Conservation (phyloP, 1,284 basidiomycete genomes). For the Microbotryum intermedium region DNA sequence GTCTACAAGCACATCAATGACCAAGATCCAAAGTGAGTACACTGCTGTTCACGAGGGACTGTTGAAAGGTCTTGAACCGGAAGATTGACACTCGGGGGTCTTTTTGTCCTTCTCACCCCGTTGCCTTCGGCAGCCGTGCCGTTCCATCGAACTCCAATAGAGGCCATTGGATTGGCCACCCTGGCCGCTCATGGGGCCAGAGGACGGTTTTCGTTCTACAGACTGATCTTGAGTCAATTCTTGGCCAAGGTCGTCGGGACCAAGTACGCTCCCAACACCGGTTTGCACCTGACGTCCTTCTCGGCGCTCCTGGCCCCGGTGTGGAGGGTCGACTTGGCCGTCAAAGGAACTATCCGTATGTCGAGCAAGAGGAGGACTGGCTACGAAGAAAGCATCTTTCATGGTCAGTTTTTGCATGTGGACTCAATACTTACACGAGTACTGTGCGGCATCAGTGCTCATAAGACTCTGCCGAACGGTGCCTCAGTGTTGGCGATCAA, state of each 20-base stretch:
- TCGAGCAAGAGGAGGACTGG: not conserved
- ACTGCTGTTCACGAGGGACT: no score
- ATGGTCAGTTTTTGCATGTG: not conserved
- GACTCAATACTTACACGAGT: not conserved
- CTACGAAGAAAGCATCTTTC: conserved; percentile 7
- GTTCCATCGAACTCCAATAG: conserved; percentile 3
- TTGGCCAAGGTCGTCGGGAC: conserved; percentile 7
- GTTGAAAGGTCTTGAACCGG: no score
- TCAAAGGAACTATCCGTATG: conserved; percentile 10
- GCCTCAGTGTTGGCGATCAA: conserved; percentile 14
- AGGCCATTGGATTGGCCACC: not conserved
- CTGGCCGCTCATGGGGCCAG: conserved; percentile 13
- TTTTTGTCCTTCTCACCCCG: not conserved
- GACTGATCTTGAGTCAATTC: conserved; percentile 8
- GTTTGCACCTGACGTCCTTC: conserved; percentile 7
- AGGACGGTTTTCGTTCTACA: conserved; percentile 8
- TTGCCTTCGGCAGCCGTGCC: conserved; percentile 6
- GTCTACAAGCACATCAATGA: no score
- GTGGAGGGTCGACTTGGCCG: conserved; percentile 21
- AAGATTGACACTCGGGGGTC: no score
- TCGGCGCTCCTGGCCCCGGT: conserved; percentile 14
- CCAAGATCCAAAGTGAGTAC: no score
- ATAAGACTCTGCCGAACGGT: not conserved
- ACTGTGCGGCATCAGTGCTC: not conserved
- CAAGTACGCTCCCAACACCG: conserved; percentile 4